Base-by-base conservation (phyloP, 2,329 filamentous ascomycete genomes). In the Colletotrichum noveboracense region DNA sequence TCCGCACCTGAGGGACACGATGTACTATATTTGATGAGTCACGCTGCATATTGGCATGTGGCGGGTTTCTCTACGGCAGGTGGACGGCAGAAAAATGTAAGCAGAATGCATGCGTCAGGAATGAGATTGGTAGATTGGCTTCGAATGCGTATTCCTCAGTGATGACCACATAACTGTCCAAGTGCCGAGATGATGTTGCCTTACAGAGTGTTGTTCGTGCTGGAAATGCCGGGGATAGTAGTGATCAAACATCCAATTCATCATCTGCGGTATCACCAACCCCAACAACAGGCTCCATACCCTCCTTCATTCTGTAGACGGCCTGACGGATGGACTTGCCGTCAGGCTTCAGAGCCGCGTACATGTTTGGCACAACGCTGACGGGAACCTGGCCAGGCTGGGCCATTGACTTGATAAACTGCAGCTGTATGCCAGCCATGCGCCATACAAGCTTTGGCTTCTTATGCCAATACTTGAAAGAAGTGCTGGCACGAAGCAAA, bases 1-100 rank as follows among this genome's bases (percentile, higher is more conserved):
- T 52, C 64, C 75, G 2, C 83, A 82, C 5, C 76, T 91, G 43
- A 78, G 76, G 62, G 79, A 91, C 66, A 84, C 85, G 5, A 92
- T 92, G 90, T 91, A 89, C 80, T 92, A 91, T 80, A 89, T 91
- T 67, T 91, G 78, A 85, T 2, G 16, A 7, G 30, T 6, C 16
- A 52, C 6, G 43, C 43, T 21, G 6, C 4, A n/a, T n/a, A 21
- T 21, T 2, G 43, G 3, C 6, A 52, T 52, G 10, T 52, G 43
- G 16, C 43, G 4, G 16, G 43, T 6, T 52, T 6, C 10, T 52
- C 16, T 32, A 18, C 12, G 16, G 56, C 21, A 56, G 5, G 52
- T 56, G 21, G 21, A 26, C 13, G 21, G 21, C 21, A 16, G 52
- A 26, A 56, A 56, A 21, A 13, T 9, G 21, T 4, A 28, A 56